Percentiles rank a stretch among this genome's conserved stretches.
Evolutionary conservation across 768 basidiomycete species (phyloP).

Genomic region (Hypsizygus marmoreus): DNA sequence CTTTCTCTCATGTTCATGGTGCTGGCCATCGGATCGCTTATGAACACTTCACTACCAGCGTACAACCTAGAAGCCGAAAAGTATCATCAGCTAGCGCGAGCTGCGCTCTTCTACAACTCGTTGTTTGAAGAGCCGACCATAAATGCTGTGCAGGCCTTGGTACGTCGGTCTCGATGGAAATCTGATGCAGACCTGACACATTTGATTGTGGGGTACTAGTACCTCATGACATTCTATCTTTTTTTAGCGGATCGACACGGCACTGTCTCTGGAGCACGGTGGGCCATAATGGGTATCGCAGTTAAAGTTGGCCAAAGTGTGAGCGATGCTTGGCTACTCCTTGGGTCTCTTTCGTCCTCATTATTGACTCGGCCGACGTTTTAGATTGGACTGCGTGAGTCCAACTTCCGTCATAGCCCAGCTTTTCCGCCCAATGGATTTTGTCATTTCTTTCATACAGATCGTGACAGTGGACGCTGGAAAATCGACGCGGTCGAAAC

Average conservation of each 20-base stretch:
- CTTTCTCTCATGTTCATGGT: slow-evolving; percentile 68
- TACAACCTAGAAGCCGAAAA: slow-evolving; percentile 72
- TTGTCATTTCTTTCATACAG: slow-evolving; percentile 32
- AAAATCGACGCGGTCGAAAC: slow-evolving; percentile 61
- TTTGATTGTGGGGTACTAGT: slow-evolving; percentile 36
- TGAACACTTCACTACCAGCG: slow-evolving; percentile 55
- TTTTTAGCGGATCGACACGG: slow-evolving; percentile 72
- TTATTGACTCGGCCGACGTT: slow-evolving; percentile 1
- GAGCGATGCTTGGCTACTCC: slow-evolving; percentile 32
- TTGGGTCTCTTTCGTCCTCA: slow-evolving; percentile 6
- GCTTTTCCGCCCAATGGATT: slow-evolving; percentile 11
- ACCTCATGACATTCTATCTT: slow-evolving; percentile 70
- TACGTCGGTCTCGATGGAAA: slow-evolving; percentile 30
- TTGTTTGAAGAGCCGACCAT: slow-evolving; percentile 72
- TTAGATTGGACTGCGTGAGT: slow-evolving; percentile 73
- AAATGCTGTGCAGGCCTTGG: slow-evolving; percentile 67
- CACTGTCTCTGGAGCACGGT: slow-evolving; percentile 61
- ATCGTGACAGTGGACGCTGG: slow-evolving; percentile 72
- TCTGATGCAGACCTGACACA: slow-evolving; percentile 15
- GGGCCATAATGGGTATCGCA: slow-evolving; percentile 70
- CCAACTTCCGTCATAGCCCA: not conserved
- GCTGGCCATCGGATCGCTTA: slow-evolving; percentile 64
- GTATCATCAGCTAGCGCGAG: slow-evolving; percentile 67
- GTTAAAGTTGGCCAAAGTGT: slow-evolving; percentile 74
- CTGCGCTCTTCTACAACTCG: slow-evolving; percentile 62